Percentiles rank a stretch among this genome's conserved stretches.
phyloP scores from a whole-genome alignment of 1,284 basidiomycete species.

The Trichosporon inkin region DNA sequence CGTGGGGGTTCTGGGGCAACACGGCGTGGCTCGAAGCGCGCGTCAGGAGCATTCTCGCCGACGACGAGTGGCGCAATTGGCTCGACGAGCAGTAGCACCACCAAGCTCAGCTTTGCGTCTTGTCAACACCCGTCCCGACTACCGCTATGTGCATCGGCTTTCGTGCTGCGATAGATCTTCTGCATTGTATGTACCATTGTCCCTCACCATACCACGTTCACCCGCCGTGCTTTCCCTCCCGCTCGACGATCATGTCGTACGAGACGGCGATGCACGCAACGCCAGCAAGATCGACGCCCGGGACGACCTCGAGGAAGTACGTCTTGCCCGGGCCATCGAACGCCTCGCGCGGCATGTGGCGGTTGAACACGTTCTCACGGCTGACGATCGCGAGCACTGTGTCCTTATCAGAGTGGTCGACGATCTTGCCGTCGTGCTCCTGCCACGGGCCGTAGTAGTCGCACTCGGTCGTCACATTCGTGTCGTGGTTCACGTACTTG shows the following conservation, averaged over 20 bases:
- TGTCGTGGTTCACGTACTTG: not conserved
- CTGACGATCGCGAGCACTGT: not conserved
- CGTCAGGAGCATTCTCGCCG: slow-evolving; percentile 15
- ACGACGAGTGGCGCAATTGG: slow-evolving; percentile 18
- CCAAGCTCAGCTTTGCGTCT: not conserved
- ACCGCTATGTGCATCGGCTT: not conserved
- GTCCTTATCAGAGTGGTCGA: slow-evolving; percentile 1
- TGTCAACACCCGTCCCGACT: not conserved
- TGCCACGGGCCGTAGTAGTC: slow-evolving; percentile 6
- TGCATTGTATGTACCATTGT: not conserved
- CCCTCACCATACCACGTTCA: not conserved
- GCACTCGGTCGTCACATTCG: not conserved
- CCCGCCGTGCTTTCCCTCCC: not conserved
- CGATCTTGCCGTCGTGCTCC: slow-evolving; percentile 5
- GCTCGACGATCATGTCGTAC: slow-evolving; percentile 3
- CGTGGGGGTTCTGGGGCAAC: slow-evolving; percentile 25
- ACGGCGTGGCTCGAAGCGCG: slow-evolving; percentile 21
- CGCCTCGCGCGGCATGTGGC: not conserved
- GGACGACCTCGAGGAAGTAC: slow-evolving; percentile 1
- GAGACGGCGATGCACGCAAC: not conserved
- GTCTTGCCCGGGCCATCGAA: not conserved
- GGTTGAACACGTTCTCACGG: not conserved
- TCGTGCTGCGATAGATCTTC: not conserved
- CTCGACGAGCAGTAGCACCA: slow-evolving; percentile 1
- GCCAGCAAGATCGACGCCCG: not conserved